These are phyloP conservation scores for Clitopilus passeckerianus DNA, from an alignment of 768 basidiomycete genomes.

Conservation along the genomic window DNA sequence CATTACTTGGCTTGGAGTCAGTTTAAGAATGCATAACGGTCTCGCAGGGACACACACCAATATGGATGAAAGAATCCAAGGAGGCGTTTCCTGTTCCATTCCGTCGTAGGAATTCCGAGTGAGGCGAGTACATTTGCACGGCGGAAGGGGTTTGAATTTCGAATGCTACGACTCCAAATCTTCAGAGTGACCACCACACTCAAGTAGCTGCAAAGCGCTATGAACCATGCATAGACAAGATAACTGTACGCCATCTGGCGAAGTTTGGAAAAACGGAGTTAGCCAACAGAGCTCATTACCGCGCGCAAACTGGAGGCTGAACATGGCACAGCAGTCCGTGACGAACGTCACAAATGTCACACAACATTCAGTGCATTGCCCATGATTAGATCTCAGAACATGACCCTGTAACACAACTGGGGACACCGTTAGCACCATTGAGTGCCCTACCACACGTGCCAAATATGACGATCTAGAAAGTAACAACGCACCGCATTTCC, in stretches of 20 bases:
- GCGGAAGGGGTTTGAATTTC: background rate
- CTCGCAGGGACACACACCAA: slow-evolving; percentile 53
- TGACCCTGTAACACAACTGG: no score
- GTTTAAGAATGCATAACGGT: slow-evolving; percentile 1
- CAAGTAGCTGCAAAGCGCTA: background rate
- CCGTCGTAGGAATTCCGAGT: slow-evolving; percentile 18
- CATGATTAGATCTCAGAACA: background rate
- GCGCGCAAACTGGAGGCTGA: background rate
- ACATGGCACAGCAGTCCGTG: background rate
- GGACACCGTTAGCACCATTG: no score
- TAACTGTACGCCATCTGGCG: background rate
- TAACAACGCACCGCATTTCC: no score
- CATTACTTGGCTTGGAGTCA: slow-evolving; percentile 53
- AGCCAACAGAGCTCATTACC: background rate
- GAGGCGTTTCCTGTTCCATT: slow-evolving; percentile 24
- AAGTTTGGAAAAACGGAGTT: background rate
- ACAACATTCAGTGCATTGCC: background rate
- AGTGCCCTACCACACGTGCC: no score
- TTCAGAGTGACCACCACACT: background rate
- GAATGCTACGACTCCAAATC: background rate
- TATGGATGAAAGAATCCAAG: slow-evolving; percentile 95
- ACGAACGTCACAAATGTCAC: background rate
- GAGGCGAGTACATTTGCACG: slow-evolving; percentile 6
- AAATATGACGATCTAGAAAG: no score
- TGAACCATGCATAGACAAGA: background rate